Evolutionary conservation across 345 rosid genomes (phyloP).

Genomic region (Dimocarpus longan): DNA sequence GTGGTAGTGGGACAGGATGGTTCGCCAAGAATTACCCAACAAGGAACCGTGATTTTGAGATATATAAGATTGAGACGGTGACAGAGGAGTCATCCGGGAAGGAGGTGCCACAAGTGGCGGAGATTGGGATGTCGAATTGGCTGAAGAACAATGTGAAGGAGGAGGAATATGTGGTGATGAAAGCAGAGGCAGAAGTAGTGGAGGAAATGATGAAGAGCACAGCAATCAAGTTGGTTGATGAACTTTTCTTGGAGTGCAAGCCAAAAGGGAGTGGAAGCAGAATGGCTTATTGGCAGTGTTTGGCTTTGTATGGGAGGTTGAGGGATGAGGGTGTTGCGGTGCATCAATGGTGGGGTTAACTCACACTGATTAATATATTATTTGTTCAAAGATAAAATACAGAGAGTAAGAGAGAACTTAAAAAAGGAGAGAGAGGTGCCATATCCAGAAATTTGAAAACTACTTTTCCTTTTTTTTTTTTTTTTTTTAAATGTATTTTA

Average conservation of each 20-base stretch:
- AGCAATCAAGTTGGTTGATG: conserved; percentile 66
- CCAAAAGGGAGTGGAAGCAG: conserved; percentile 48
- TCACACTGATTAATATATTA: background rate
- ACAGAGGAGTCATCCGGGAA: conserved; percentile 26
- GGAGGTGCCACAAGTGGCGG: conserved; percentile 21
- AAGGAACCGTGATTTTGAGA: conserved; percentile 63
- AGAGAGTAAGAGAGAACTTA: conserved; percentile 4
- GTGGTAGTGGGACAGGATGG: conserved; percentile 62
- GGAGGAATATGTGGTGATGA: conserved; percentile 79
- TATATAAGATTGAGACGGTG: conserved; percentile 65
- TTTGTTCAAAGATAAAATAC: background rate
- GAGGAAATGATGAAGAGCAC: conserved; percentile 69
- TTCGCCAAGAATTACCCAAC: conserved; percentile 69
- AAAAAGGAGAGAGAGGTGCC: conserved; percentile 12
- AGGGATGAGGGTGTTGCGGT: conserved; percentile 81
- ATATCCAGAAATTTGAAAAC: background rate
- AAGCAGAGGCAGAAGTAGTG: conserved; percentile 76
- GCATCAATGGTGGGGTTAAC: conserved; percentile 87
- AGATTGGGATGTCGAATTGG: conserved; percentile 69
- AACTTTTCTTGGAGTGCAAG: conserved; percentile 86
- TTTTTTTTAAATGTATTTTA: background rate
- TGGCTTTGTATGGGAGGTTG: conserved; percentile 77
- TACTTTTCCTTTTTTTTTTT: background rate
- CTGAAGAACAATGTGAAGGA: conserved; percentile 61
- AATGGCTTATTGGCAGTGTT: conserved; percentile 81